Percentiles rank a stretch among this genome's conserved stretches.
Conservation (phyloP, 1,284 basidiomycete species). For the Cutaneotrichosporon cutaneum region DNA sequence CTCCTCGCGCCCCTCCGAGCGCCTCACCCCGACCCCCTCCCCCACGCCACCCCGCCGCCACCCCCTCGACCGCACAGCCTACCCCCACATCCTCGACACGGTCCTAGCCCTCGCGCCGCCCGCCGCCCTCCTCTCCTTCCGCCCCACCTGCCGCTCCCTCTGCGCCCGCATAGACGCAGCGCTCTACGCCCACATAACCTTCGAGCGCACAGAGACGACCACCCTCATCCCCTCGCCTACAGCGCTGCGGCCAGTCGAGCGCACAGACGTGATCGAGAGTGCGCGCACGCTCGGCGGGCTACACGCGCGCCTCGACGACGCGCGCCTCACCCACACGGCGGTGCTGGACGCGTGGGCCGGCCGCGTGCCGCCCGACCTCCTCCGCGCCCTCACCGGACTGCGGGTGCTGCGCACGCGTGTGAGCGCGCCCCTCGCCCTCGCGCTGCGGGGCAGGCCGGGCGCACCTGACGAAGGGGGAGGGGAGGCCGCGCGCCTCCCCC, state of each 20-base stretch:
- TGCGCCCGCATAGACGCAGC: not conserved
- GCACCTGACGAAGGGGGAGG: not conserved
- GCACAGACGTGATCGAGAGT: not conserved
- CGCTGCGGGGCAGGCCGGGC: not conserved
- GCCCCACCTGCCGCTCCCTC: not conserved
- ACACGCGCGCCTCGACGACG: not conserved
- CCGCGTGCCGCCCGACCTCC: not conserved
- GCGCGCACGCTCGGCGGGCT: not conserved
- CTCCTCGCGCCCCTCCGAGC: no score
- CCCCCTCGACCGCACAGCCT: not conserved
- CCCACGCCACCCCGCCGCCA: no score
- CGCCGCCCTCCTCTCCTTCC: not conserved
- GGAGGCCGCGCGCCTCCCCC: not conserved
- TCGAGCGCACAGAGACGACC: not conserved
- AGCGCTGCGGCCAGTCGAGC: not conserved
- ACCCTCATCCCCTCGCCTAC: not conserved
- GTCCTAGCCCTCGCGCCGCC: not conserved
- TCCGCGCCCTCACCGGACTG: not conserved
- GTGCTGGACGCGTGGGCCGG: not conserved
- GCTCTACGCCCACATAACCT: not conserved
- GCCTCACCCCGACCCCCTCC: not conserved
- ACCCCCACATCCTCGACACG: constrained; percentile 3
- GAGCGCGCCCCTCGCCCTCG: not conserved
- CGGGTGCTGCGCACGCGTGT: not conserved
- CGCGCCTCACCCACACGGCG: not conserved